Evolutionary conservation across 2,329 filamentous ascomycete species (phyloP).

Genomic region (Hyphodiscus sp.): DNA sequence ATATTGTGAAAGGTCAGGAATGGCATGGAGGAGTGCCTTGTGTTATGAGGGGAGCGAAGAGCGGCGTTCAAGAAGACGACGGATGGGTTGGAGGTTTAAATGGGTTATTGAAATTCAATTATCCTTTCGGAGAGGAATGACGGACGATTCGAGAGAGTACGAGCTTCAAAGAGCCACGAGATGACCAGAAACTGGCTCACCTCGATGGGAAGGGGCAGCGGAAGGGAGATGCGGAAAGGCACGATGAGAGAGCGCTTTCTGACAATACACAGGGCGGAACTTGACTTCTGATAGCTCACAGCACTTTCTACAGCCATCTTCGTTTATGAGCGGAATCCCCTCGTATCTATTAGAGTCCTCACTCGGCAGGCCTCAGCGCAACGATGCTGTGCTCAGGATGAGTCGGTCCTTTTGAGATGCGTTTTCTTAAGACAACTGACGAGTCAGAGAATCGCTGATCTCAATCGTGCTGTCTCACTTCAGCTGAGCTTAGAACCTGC

Average conservation of each 20-base stretch:
- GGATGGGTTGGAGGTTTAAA: conserved; percentile 96
- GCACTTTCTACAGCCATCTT: background rate
- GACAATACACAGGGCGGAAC: background rate
- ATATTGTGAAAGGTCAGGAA: conserved; percentile 47
- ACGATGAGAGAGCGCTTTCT: background rate
- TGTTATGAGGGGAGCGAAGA: conserved; percentile 61
- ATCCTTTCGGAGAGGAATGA: conserved; percentile 73
- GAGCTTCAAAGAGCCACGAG: background rate
- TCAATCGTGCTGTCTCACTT: background rate
- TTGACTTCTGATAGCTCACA: background rate
- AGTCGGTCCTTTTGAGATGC: background rate
- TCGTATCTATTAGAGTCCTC: background rate
- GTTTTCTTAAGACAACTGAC: background rate
- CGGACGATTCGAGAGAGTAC: background rate
- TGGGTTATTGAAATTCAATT: conserved; percentile 91
- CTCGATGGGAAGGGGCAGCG: too few relatives aligned
- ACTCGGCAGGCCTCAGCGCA: background rate
- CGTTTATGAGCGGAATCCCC: background rate
- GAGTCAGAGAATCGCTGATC: background rate
- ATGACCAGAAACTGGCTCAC: background rate
- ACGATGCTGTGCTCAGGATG: background rate
- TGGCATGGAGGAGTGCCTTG: conserved; percentile 83
- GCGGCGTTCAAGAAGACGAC: conserved; percentile 62
- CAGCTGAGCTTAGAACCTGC: background rate
- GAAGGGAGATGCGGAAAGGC: too few relatives aligned